These are phyloP conservation scores for Alternaria sp. DNA, from an alignment of 2,329 filamentous ascomycete species.

Conservation along the genomic window DNA sequence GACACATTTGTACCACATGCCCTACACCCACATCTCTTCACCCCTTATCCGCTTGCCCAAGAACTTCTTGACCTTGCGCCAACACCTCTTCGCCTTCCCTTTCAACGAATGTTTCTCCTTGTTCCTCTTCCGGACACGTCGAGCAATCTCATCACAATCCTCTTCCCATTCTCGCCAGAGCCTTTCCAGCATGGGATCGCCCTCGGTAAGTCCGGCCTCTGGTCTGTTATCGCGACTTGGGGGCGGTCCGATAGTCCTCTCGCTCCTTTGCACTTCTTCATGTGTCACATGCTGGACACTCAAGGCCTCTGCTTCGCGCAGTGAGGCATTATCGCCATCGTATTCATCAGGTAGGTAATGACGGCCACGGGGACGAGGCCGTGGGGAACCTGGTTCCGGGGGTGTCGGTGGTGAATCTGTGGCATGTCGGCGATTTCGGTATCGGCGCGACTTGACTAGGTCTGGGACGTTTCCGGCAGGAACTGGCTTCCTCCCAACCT, in stretches of 20 bases:
- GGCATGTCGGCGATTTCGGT: background rate
- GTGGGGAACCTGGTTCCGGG: background rate
- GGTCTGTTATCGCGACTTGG: background rate
- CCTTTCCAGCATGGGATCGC: background rate
- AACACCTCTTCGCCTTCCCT: background rate
- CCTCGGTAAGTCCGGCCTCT: background rate
- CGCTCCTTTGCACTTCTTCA: background rate
- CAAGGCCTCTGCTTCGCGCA: background rate
- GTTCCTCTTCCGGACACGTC: background rate
- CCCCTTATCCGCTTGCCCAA: background rate
- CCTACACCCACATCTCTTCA: background rate
- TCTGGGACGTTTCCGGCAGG: background rate
- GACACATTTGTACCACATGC: background rate
- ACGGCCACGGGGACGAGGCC: background rate
- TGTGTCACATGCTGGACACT: background rate
- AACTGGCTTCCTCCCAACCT: background rate
- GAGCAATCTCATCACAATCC: background rate
- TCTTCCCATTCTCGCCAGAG: background rate
- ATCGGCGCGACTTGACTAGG: background rate
- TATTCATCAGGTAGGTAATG: background rate
- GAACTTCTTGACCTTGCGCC: background rate
- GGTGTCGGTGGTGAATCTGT: background rate
- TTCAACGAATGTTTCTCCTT: background rate
- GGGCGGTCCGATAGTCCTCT: background rate
- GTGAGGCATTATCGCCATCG: background rate